A percentile compares a stretch with the other conserved stretches of the same genome.
These are phyloP conservation scores for Plasmodium falciparum DNA, from an alignment of 169 alveolate species.

Conservation along the genomic window DNA sequence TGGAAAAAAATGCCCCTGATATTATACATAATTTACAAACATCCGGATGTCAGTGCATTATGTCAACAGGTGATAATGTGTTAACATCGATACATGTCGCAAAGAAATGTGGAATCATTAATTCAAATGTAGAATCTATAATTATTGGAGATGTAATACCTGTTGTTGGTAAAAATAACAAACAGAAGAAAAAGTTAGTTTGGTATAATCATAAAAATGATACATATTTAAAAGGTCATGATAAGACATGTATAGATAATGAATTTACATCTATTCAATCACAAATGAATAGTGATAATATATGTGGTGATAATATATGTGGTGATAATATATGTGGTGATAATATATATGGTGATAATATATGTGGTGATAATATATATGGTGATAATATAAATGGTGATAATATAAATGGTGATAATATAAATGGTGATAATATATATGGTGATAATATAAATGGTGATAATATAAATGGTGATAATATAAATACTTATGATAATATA, in stretches of 20 bases:
- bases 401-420: neutral
- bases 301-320: neutral
- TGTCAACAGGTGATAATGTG: constrained; percentile 82
- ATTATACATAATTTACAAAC: constrained; percentile 73
- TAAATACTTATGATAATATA: neutral
- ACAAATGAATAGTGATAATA: neutral
- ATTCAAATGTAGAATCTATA: neutral
- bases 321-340: too few species aligned
- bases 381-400: neutral
- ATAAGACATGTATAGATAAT: neutral
- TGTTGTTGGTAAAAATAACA: neutral
- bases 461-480: neutral
- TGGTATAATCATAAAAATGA: constrained; percentile 2
- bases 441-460: neutral
- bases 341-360: neutral
- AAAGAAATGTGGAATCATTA: constrained; percentile 74
- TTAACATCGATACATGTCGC: constrained; percentile 82
- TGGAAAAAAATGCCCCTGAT: constrained; percentile 66
- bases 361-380: neutral
- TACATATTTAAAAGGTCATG: neutral
- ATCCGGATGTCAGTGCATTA: constrained; percentile 80
- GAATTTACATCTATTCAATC: neutral
- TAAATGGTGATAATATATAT: too few species aligned
- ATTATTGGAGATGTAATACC: constrained; percentile 26
- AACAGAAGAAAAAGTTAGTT: neutral